Evolutionary conservation across 352 stramenopile genomes (phyloP).

Genomic region (Nothophytophthora sp.): DNA sequence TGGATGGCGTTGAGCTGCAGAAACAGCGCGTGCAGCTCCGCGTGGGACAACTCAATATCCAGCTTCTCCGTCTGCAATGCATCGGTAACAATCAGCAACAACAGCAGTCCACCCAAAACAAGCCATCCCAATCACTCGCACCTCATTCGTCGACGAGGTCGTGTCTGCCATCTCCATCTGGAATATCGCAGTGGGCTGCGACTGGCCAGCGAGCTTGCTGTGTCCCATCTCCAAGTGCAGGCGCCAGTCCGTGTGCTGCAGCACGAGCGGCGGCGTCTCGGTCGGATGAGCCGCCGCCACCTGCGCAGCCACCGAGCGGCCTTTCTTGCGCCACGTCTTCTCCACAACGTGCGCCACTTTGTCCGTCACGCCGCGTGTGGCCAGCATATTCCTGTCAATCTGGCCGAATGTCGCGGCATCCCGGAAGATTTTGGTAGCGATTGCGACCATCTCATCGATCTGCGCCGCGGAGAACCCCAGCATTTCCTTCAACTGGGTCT

Average conservation of each 20-base stretch:
- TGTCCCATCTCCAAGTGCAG: conserved; percentile 60
- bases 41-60: conserved; percentile 62
- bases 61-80: conserved; percentile 42
- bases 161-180: conserved; percentile 38
- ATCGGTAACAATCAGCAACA: not conserved
- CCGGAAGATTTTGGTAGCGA: conserved; percentile 32
- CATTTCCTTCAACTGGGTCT: conserved; percentile 45
- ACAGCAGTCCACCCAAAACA: not conserved
- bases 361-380: conserved; percentile 16
- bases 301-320: conserved; percentile 5
- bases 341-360: conserved; percentile 37
- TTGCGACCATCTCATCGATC: conserved; percentile 38
- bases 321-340: conserved; percentile 69
- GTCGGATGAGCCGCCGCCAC: conserved; percentile 5
- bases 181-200: conserved; percentile 52
- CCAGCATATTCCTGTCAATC: conserved; percentile 32
- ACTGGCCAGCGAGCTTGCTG: conserved; percentile 35
- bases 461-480: conserved; percentile 36
- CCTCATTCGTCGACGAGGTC: conserved; percentile 8
- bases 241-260: conserved; percentile 49
- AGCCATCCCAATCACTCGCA: not conserved
- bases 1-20: conserved; percentile 67
- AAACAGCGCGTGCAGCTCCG: conserved; percentile 54
- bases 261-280: conserved; percentile 15
- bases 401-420: conserved; percentile 48